Conservation (phyloP, 441 rosid species). For the Biscutella laevigata region DNA sequence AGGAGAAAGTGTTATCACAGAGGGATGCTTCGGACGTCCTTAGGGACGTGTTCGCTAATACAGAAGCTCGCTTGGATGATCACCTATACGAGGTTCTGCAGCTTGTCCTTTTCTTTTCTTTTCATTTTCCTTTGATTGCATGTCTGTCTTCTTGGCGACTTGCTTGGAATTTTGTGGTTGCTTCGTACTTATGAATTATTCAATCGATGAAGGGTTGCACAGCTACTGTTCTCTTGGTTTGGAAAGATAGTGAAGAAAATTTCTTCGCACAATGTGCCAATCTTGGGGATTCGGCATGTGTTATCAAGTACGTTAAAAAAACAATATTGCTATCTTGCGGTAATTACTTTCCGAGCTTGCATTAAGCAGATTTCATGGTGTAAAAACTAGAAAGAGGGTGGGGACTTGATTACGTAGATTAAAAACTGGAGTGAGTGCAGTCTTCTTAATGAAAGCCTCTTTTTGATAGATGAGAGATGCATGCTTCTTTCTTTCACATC, state of each 20-base stretch:
- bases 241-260: conserved; percentile 47
- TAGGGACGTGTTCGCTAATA: conserved; percentile 55
- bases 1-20: conserved; percentile 57
- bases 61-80: conserved; percentile 74
- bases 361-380: conserved; percentile 5
- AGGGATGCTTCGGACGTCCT: conserved; percentile 84
- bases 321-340: conserved; percentile 18
- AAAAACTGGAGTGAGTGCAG: conserved; percentile 22
- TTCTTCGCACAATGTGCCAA: conserved; percentile 89
- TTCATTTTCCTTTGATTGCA: conserved; percentile 1
- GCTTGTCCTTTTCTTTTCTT: conserved; percentile 15
- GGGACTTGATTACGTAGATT: conserved; percentile 22
- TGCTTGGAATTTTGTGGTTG: conserved; percentile 4
- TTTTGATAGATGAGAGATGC: too few species aligned
- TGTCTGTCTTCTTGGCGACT: conserved; percentile 5
- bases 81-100: conserved; percentile 68
- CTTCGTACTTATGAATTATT: conserved; percentile 9
- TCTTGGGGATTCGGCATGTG: conserved; percentile 89
- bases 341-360: conserved; percentile 10
- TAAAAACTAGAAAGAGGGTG: conserved; percentile 18
- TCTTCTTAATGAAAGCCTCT: conserved; percentile 6
- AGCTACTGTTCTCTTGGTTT: conserved; percentile 82
- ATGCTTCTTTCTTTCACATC: too few species aligned
- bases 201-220: conserved; percentile 71
- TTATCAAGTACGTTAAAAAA: conserved; percentile 51